A percentile compares a stretch with the other conserved stretches of the same genome.
phyloP scores from a whole-genome alignment of 495 filamentous ascomycete genomes.

The Penicillium paradoxum region DNA sequence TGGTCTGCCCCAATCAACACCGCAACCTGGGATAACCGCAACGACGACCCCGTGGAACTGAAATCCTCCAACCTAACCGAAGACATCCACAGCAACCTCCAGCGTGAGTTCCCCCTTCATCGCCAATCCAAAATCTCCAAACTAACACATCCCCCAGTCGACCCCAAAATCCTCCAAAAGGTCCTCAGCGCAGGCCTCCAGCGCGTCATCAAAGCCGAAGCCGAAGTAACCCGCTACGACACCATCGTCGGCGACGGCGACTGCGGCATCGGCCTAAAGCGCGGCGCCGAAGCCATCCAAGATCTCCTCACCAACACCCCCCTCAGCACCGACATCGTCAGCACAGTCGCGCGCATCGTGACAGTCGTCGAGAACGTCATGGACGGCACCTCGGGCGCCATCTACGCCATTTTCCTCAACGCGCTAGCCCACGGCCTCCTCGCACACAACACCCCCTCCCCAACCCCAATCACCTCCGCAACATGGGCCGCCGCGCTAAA shows the following conservation, averaged over 20 bases:
- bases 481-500: conserved; percentile 74
- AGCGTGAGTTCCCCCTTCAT: conserved; percentile 35
- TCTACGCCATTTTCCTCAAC: conserved; percentile 96
- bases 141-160: conserved; percentile 46
- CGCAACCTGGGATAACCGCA: conserved; percentile 50
- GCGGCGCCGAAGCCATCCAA: conserved; percentile 83
- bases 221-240: conserved; percentile 82
- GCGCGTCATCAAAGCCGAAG: conserved; percentile 69
- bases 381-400: conserved; percentile 93
- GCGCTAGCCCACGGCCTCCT: conserved; percentile 74
- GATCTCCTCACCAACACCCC: conserved; percentile 53
- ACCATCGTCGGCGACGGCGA: conserved; percentile 94
- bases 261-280: conserved; percentile 84
- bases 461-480: conserved; percentile 44
- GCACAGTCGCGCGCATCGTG: conserved; percentile 71
- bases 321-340: conserved; percentile 61
- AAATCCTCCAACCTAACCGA: conserved; percentile 53
- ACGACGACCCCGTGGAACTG: conserved; percentile 34
- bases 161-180: conserved; percentile 52
- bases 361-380: conserved; percentile 80
- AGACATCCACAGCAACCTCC: conserved; percentile 64
- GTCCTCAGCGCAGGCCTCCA: conserved; percentile 64
- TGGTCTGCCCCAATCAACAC: conserved; percentile 70
- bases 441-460: conserved; percentile 45
- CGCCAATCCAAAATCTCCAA: neutral